Percentiles rank a stretch among this genome's conserved stretches.
phyloP scores from a whole-genome alignment of 768 basidiomycete genomes.

The Mycena chlorophos region DNA sequence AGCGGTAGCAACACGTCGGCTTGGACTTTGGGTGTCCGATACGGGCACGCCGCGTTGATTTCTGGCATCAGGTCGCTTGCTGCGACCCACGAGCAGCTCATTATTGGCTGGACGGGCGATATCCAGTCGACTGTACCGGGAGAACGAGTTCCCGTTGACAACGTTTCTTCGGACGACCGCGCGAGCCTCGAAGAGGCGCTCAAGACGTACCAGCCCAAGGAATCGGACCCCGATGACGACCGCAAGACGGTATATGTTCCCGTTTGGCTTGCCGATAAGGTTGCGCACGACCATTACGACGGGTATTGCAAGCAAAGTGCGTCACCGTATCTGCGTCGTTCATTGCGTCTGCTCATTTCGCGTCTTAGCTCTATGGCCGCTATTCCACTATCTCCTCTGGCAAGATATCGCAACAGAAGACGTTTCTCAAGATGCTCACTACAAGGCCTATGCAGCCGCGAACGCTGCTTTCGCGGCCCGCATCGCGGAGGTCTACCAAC shows the following conservation, averaged over 20 bases:
- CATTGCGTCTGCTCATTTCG: conserved; percentile 4
- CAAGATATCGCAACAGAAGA: conserved; percentile 93
- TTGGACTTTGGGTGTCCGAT: conserved; percentile 79
- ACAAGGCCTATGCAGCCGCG: conserved; percentile 76
- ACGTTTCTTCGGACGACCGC: conserved; percentile 63
- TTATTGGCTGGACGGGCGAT: conserved; percentile 95
- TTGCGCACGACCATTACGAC: conserved; percentile 93
- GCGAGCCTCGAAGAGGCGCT: conserved; percentile 67
- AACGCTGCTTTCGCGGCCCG: conserved; percentile 71
- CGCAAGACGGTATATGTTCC: conserved; percentile 77
- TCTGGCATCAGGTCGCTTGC: conserved; percentile 86
- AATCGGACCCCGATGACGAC: conserved; percentile 54
- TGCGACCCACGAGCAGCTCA: conserved; percentile 82
- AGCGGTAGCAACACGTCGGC: conserved; percentile 25
- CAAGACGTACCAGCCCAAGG: conserved; percentile 57
- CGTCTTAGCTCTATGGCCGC: conserved; percentile 82
- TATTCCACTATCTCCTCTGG: conserved; percentile 98
- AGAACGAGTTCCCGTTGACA: conserved; percentile 48
- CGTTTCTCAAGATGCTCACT: conserved; percentile 81
- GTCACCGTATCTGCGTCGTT: conserved; percentile 32
- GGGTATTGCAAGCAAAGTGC: conserved; percentile 97
- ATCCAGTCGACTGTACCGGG: conserved; percentile 53
- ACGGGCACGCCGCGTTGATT: conserved; percentile 94
- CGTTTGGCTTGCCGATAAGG: conserved; percentile 87
- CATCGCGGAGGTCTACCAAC: conserved; percentile 38